Percentiles rank a stretch among this genome's conserved stretches.
Evolutionary conservation across 129 eudicot species (phyloP).

Genomic region (Pseudognaphalium luteoalbum): DNA sequence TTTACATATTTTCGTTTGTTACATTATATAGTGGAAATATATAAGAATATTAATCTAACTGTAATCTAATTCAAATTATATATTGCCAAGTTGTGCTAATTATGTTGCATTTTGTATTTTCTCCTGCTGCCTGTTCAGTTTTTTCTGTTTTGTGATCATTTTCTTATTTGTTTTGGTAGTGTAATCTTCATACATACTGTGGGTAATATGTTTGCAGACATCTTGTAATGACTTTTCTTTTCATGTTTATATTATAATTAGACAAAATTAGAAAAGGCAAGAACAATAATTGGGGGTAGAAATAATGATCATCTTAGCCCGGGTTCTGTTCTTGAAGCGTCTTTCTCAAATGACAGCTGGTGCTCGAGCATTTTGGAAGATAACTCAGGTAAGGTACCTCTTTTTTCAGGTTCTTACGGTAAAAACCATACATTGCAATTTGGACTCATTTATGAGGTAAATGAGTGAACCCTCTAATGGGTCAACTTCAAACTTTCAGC

Average conservation of each 20-base stretch:
- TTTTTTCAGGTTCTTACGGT: background rate
- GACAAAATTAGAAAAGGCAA: constrained; percentile 40
- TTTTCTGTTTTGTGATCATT: background rate
- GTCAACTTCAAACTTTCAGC: background rate
- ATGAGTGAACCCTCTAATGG: no score
- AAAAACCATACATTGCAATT: background rate
- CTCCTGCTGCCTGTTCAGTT: background rate
- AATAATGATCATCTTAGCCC: constrained; percentile 61
- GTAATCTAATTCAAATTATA: no score
- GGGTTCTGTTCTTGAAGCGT: constrained; percentile 85
- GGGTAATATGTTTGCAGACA: constrained; percentile 15
- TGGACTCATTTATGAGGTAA: no score
- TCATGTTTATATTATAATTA: constrained; percentile 21
- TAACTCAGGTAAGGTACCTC: constrained; percentile 48
- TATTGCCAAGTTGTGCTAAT: background rate
- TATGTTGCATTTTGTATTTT: background rate
- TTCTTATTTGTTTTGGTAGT: background rate
- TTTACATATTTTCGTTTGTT: no score
- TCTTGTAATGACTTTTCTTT: background rate
- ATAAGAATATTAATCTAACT: no score
- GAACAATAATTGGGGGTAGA: constrained; percentile 27
- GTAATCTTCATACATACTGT: background rate
- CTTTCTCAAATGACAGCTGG: constrained; percentile 76
- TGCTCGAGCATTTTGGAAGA: constrained; percentile 66
- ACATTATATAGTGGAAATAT: no score